A percentile compares a stretch with the other conserved stretches of the same genome.
Evolutionary conservation across 768 basidiomycete species (phyloP).

Genomic region (Russula ochroleuca): DNA sequence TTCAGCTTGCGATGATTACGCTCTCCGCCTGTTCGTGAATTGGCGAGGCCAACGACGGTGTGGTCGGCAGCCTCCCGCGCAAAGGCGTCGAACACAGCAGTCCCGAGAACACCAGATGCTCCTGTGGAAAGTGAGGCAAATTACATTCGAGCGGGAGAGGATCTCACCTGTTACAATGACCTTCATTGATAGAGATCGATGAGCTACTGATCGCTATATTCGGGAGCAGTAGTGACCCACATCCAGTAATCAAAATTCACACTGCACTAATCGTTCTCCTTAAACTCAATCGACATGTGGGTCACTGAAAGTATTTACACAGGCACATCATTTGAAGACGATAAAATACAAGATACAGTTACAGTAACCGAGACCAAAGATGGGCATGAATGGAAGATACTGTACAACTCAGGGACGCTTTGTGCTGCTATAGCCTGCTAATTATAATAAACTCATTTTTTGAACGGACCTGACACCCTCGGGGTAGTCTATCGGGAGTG

Average conservation of each 20-base stretch:
- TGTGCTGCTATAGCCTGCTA: background rate
- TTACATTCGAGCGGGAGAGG: background rate
- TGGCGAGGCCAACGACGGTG: slow-evolving; percentile 65
- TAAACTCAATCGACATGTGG: background rate
- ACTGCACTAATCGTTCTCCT: too few species aligned
- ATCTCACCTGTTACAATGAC: slow-evolving; percentile 52
- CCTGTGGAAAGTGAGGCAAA: slow-evolving; percentile 43
- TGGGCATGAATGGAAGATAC: background rate
- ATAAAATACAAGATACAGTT: background rate
- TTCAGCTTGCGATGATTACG: slow-evolving; percentile 52
- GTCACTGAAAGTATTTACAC: too few species aligned
- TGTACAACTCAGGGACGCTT: slow-evolving; percentile 10
- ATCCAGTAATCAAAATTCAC: too few species aligned
- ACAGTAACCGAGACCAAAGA: background rate
- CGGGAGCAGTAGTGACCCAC: too few species aligned
- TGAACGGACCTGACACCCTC: slow-evolving; percentile 12
- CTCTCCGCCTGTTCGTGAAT: slow-evolving; percentile 56
- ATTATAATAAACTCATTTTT: slow-evolving; percentile 12
- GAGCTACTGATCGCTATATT: background rate
- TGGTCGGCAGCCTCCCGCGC: slow-evolving; percentile 35
- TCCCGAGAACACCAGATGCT: slow-evolving; percentile 87
- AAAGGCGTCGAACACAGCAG: slow-evolving; percentile 70
- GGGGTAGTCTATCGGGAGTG: slow-evolving; percentile 8
- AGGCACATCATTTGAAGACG: background rate
- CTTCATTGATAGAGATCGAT: slow-evolving; percentile 35